These are phyloP conservation scores for Corymbia calophylla DNA, from an alignment of 441 rosid genomes.

Conservation along the genomic window DNA sequence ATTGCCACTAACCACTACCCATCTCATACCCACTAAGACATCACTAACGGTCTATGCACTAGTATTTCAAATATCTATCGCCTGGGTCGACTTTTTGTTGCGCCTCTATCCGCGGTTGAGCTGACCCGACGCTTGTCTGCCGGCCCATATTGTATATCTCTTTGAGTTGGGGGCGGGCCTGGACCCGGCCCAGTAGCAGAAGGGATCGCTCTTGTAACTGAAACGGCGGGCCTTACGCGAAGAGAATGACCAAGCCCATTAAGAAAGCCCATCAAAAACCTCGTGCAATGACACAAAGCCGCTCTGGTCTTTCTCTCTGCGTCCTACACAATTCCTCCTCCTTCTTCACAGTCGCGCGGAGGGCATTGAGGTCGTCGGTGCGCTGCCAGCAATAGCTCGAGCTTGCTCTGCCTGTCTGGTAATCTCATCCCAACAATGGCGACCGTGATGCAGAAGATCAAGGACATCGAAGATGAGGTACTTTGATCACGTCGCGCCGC, in stretches of 20 bases:
- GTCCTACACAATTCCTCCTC: neutral
- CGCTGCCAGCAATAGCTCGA: neutral
- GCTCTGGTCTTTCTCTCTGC: neutral
- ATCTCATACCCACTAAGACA: no score
- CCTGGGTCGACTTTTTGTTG: neutral
- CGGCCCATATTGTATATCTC: neutral
- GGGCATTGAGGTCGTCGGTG: neutral
- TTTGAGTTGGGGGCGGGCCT: neutral
- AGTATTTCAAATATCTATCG: neutral
- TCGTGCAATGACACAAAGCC: neutral
- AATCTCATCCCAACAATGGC: neutral
- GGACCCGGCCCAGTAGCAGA: neutral
- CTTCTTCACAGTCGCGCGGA: neutral
- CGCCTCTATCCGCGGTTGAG: neutral
- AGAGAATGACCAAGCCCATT: neutral
- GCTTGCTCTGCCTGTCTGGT: neutral
- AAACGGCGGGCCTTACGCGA: neutral
- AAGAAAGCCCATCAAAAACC: neutral
- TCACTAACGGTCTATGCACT: neutral
- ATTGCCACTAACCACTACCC: no score
- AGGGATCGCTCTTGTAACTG: accelerated
- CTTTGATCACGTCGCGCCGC: neutral
- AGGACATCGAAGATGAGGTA: conserved; percentile 21
- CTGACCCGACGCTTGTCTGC: neutral
- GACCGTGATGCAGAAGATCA: conserved; percentile 23